Percentiles rank a stretch among this genome's conserved stretches.
Conservation (phyloP, 108 stramenopile genomes). For the Aurantiochytrium sp. region DNA sequence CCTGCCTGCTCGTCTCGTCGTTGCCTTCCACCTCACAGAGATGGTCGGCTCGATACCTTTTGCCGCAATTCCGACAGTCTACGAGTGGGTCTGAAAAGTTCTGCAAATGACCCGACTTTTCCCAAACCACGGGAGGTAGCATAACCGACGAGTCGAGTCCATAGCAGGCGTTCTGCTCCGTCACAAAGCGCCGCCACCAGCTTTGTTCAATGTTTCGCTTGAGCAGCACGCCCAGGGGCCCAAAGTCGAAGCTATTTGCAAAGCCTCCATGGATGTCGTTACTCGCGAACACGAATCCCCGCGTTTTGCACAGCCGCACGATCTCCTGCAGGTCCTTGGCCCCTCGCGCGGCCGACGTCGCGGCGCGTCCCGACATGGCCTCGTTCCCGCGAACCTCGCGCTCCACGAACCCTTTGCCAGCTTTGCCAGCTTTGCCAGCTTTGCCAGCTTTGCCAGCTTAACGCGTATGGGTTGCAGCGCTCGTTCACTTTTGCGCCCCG, state of each 20-base stretch:
- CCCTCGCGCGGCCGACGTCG: background rate
- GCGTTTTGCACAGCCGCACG: conserved; percentile 76
- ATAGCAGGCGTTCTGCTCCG: conserved; percentile 74
- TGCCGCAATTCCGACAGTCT: conserved; percentile 85
- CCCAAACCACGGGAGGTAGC: conserved; percentile 84
- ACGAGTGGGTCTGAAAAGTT: conserved; percentile 96
- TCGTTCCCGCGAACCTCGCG: too few species aligned
- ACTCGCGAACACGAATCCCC: conserved; percentile 90
- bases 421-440: too few species aligned
- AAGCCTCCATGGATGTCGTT: conserved; percentile 93
- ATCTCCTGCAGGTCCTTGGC: conserved; percentile 41
- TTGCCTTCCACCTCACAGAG: conserved; percentile 47
- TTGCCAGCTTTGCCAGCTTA: too few species aligned
- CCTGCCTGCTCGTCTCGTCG: conserved; percentile 24
- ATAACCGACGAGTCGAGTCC: conserved; percentile 87
- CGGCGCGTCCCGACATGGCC: background rate
- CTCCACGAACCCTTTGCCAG: too few species aligned
- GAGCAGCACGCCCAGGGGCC: conserved; percentile 79
- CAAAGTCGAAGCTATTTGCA: conserved; percentile 95
- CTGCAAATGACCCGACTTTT: conserved; percentile 87
- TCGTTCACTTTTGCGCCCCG: too few species aligned
- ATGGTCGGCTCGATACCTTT: conserved; percentile 89
- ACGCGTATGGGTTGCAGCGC: too few species aligned
- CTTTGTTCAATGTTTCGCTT: conserved; percentile 77
- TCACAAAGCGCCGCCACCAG: conserved; percentile 89